Conservation (phyloP, 306 rosid genomes). For the Citrullus amarus region DNA sequence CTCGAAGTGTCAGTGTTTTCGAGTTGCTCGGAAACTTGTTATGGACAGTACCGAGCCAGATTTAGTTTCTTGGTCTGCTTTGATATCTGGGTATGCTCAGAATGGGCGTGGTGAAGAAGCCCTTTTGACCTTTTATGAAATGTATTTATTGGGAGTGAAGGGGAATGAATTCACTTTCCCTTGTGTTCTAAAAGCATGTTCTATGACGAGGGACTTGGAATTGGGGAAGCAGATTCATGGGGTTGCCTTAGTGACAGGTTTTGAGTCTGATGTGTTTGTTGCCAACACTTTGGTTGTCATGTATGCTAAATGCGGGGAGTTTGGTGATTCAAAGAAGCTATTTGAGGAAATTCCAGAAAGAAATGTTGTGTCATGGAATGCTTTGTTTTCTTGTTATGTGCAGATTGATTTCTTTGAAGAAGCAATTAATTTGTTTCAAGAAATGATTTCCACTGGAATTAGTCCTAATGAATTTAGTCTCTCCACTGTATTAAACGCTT, state of each 20-base stretch:
- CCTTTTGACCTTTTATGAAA: slow-evolving; percentile 38
- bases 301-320: slow-evolving; percentile 66
- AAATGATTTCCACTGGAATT: slow-evolving; percentile 51
- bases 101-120: slow-evolving; percentile 56
- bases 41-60: slow-evolving; percentile 45
- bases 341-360: slow-evolving; percentile 37
- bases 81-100: slow-evolving; percentile 67
- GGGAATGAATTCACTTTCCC: slow-evolving; percentile 66
- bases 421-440: slow-evolving; percentile 45
- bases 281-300: slow-evolving; percentile 68
- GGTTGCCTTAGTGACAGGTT: slow-evolving; percentile 45
- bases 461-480: slow-evolving; percentile 71
- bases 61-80: slow-evolving; percentile 70
- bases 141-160: slow-evolving; percentile 44
- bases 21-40: slow-evolving; percentile 51
- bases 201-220: slow-evolving; percentile 33
- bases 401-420: slow-evolving; percentile 38
- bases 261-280: slow-evolving; percentile 65
- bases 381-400: slow-evolving; percentile 62
- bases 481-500: slow-evolving; percentile 58
- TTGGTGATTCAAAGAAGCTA: slow-evolving; percentile 48
- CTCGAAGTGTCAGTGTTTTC: slow-evolving; percentile 32
- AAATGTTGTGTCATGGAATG: slow-evolving; percentile 73
- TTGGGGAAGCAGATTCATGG: slow-evolving; percentile 61
- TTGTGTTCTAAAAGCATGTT: slow-evolving; percentile 69